Conservation (phyloP, 2,329 filamentous ascomycete genomes). For the Xylariaceae sp. region DNA sequence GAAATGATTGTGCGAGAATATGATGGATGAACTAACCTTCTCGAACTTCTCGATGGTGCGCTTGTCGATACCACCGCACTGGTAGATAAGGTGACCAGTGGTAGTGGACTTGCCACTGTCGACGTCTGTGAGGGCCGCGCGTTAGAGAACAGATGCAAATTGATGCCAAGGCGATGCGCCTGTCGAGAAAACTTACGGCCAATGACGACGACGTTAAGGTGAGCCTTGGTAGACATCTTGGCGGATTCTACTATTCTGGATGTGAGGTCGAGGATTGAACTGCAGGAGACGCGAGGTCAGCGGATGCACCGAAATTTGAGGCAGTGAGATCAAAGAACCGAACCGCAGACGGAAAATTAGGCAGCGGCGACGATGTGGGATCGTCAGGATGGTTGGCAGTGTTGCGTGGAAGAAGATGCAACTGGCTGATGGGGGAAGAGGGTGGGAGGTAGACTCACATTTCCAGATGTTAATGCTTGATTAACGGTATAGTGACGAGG, state of each 20-base stretch:
- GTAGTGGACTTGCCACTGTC: slow-evolving; percentile 49
- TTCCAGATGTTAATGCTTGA: slow-evolving; percentile 37
- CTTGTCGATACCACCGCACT: slow-evolving; percentile 99
- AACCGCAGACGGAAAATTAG: not conserved
- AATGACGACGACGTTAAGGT: slow-evolving; percentile 98
- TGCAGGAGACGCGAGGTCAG: slow-evolving; percentile 9
- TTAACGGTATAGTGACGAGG: slow-evolving; percentile 38
- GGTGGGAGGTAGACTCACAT: slow-evolving; percentile 23
- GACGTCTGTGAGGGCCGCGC: slow-evolving; percentile 24
- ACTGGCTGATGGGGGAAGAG: not conserved
- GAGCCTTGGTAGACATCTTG: slow-evolving; percentile 58
- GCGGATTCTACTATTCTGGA: slow-evolving; percentile 32
- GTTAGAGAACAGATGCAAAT: slow-evolving; percentile 8
- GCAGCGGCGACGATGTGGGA: not conserved
- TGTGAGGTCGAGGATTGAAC: slow-evolving; percentile 12
- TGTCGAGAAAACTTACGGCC: slow-evolving; percentile 38
- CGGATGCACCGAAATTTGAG: not conserved
- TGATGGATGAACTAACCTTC: slow-evolving; percentile 65
- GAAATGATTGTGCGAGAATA: slow-evolving; percentile 19
- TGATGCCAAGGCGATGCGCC: not conserved
- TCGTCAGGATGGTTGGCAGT: no score
- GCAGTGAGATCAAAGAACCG: not conserved
- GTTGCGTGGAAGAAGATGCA: not conserved
- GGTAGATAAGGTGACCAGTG: slow-evolving; percentile 96
- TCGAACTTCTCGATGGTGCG: slow-evolving; percentile 99